These are phyloP conservation scores for Entomortierella beljakovae DNA, from an alignment of 192 early-diverging fungal species.

Conservation along the genomic window DNA sequence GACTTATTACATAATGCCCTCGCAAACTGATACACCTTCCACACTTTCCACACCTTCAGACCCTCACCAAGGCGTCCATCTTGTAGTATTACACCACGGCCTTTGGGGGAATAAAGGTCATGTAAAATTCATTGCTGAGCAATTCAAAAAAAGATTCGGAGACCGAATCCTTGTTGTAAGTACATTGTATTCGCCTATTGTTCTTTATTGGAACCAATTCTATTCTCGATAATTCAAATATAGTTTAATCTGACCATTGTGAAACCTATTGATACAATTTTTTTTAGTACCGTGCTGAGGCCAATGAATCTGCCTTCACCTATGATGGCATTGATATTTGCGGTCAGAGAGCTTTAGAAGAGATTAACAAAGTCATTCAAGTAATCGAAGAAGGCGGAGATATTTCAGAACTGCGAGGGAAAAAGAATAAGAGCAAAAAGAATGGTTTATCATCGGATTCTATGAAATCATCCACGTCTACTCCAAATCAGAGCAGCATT, in stretches of 20 bases:
- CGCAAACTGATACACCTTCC: not conserved
- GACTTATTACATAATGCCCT: not conserved
- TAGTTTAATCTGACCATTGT: not conserved
- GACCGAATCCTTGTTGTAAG: constrained; percentile 40
- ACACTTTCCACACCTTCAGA: not conserved
- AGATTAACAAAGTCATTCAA: constrained; percentile 50
- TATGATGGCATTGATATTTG: constrained; percentile 72
- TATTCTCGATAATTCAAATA: no score
- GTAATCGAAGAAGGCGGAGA: constrained; percentile 40
- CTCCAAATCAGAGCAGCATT: not conserved
- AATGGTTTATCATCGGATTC: not conserved
- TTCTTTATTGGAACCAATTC: not conserved
- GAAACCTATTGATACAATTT: not conserved
- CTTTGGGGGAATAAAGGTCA: constrained; percentile 71
- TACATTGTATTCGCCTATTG: not conserved
- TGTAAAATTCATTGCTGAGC: constrained; percentile 59
- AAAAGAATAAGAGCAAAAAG: constrained; percentile 48
- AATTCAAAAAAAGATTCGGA: constrained; percentile 52
- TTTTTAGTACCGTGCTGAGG: constrained; percentile 57
- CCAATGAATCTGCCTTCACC: constrained; percentile 60
- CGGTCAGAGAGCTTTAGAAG: constrained; percentile 57
- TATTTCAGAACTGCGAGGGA: constrained; percentile 48
- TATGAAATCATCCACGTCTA: not conserved
- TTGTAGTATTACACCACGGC: constrained; percentile 73
- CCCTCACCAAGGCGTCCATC: constrained; percentile 54